Conservation (phyloP, 495 filamentous ascomycete species). For the Thermochaetoides thermophila region DNA sequence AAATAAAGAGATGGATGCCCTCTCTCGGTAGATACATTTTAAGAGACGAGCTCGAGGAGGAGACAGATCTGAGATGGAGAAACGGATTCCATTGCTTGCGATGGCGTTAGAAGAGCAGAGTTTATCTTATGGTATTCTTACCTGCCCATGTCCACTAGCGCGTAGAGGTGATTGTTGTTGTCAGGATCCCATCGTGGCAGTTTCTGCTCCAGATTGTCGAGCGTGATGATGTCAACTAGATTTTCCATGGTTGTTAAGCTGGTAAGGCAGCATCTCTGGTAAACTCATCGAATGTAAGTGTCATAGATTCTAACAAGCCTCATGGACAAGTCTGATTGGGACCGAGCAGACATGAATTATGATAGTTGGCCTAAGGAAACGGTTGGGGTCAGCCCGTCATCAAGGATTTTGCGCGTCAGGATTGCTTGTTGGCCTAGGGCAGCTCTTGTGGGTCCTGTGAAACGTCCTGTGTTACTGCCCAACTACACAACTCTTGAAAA, state of each 20-base stretch:
- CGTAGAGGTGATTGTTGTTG: conserved; percentile 32
- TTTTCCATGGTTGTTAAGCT: conserved; percentile 4
- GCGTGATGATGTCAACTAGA: conserved; percentile 28
- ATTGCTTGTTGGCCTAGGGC: too few species aligned
- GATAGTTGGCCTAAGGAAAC: too few species aligned
- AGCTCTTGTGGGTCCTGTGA: too few species aligned
- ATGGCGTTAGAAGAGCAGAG: background rate
- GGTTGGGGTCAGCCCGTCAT: too few species aligned
- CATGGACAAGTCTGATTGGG: too few species aligned
- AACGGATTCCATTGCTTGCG: conserved; percentile 85
- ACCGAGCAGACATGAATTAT: too few species aligned
- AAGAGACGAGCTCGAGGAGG: conserved; percentile 56
- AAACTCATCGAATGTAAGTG: too few species aligned
- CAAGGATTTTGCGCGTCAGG: too few species aligned
- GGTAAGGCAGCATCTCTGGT: too few species aligned
- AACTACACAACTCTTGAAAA: too few species aligned
- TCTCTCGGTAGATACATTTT: conserved; percentile 61
- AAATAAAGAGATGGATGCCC: conserved; percentile 75
- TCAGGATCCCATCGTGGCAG: conserved; percentile 31
- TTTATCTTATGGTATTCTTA: conserved; percentile 17
- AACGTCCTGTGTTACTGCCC: too few species aligned
- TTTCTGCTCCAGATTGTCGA: conserved; percentile 35
- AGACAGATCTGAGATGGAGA: conserved; percentile 71
- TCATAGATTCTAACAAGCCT: too few species aligned
- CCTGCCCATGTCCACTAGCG: conserved; percentile 65